A percentile compares a stretch with the other conserved stretches of the same genome.
Conservation (phyloP, 129 eudicot species). For the Deinandra increscens region DNA sequence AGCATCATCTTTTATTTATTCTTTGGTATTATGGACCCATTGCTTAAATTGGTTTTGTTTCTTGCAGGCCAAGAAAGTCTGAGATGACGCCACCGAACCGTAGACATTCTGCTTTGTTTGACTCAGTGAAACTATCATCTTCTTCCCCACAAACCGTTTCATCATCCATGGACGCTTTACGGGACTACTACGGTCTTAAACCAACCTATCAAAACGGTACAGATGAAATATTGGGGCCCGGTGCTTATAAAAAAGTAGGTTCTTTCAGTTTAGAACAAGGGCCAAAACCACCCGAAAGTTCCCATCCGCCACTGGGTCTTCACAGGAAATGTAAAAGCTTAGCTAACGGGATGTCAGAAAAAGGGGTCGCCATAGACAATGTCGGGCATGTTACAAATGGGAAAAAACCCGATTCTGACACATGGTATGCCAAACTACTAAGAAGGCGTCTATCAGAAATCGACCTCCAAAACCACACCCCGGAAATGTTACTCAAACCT, state of each 20-base stretch:
- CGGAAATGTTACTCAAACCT: conserved; percentile 67
- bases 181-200: conserved; percentile 67
- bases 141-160: conserved; percentile 56
- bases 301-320: conserved; percentile 49
- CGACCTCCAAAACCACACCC: conserved; percentile 48
- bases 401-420: conserved; percentile 36
- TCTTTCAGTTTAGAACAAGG: conserved; percentile 15
- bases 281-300: conserved; percentile 23
- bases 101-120: conserved; percentile 64
- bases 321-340: conserved; percentile 69
- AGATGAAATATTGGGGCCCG: conserved; percentile 34
- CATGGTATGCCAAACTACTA: conserved; percentile 42
- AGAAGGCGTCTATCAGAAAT: conserved; percentile 58
- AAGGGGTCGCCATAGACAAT: not conserved
- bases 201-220: conserved; percentile 30
- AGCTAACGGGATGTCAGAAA: conserved; percentile 46
- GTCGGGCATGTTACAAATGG: conserved; percentile 24
- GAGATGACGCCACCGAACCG: conserved; percentile 51
- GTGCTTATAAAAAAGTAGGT: not conserved
- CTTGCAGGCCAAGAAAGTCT: conserved; percentile 50
- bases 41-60: conserved; percentile 14
- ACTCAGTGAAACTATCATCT: conserved; percentile 63
- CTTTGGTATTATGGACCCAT: not conserved
- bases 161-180: conserved; percentile 70
- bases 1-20: not conserved